Evolutionary conservation across 768 basidiomycete genomes (phyloP).

Genomic region (Clavaria fumosa): DNA sequence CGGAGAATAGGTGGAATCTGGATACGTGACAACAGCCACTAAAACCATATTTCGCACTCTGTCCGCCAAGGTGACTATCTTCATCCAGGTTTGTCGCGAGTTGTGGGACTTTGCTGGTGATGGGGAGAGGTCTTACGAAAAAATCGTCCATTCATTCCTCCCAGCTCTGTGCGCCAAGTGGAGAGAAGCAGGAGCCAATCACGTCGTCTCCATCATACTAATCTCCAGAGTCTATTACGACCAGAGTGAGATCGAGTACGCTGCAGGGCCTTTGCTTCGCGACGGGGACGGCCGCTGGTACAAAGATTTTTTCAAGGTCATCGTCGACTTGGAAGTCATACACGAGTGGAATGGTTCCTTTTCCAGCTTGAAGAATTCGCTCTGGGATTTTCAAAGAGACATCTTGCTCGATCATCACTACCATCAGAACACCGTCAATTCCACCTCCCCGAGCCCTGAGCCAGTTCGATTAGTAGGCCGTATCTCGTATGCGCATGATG

Average conservation of each 20-base stretch:
- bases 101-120: conserved; percentile 96
- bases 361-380: conserved; percentile 73
- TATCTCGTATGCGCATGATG: conserved; percentile 81
- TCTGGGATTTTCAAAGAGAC: conserved; percentile 84
- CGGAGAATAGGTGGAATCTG: conserved; percentile 53
- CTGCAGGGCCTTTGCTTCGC: conserved; percentile 62
- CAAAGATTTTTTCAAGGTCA: conserved; percentile 94
- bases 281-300: conserved; percentile 72
- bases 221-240: conserved; percentile 90
- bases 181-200: conserved; percentile 74
- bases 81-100: conserved; percentile 92
- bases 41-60: conserved; percentile 82
- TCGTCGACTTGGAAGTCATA: conserved; percentile 81
- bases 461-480: conserved; percentile 61
- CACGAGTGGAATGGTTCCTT: conserved; percentile 81
- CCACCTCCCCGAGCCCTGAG: conserved; percentile 29
- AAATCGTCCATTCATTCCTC: conserved; percentile 94
- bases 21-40: conserved; percentile 65
- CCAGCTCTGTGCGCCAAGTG: conserved; percentile 79
- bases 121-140: conserved; percentile 91
- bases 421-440: conserved; percentile 47
- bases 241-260: conserved; percentile 60
- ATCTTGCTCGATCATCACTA: conserved; percentile 84
- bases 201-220: conserved; percentile 87
- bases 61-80: conserved; percentile 83